phyloP scores from a whole-genome alignment of 306 rosid genomes.

The Potentilla sterilis region DNA sequence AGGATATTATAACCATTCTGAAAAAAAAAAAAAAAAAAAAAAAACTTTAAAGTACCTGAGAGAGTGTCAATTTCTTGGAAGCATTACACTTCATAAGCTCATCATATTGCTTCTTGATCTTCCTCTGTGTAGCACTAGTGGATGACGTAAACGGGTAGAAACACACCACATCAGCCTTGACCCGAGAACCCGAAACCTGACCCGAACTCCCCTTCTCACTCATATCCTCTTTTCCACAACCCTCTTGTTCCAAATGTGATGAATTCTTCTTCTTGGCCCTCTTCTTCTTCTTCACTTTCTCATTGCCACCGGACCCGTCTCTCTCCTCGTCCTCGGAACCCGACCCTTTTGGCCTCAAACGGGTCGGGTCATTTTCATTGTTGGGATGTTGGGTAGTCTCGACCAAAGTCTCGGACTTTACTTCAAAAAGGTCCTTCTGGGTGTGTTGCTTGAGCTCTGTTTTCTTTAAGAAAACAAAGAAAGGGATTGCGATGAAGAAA shows the following conservation, averaged over 20 bases:
- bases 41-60: conserved; percentile 46
- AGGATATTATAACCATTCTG: background rate
- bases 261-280: conserved; percentile 61
- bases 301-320: conserved; percentile 29
- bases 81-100: conserved; percentile 66
- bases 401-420: conserved; percentile 12
- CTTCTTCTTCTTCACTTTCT: conserved; percentile 58
- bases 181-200: conserved; percentile 30
- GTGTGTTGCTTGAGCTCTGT: conserved; percentile 21
- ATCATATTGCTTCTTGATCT: conserved; percentile 76
- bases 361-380: conserved; percentile 36
- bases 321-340: conserved; percentile 17
- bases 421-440: conserved; percentile 21
- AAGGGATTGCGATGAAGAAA: conserved; percentile 29
- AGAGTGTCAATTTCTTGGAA: conserved; percentile 55
- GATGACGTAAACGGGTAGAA: conserved; percentile 75
- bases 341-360: conserved; percentile 16
- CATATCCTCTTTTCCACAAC: conserved; percentile 4
- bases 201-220: conserved; percentile 27
- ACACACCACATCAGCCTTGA: conserved; percentile 43
- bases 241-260: conserved; percentile 13
- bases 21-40: background rate
- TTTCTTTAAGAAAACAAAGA: conserved; percentile 34
- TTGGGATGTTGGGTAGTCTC: background rate
- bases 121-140: conserved; percentile 72